These are phyloP conservation scores for Boletus sensibilis DNA, from an alignment of 768 basidiomycete genomes.

Conservation along the genomic window DNA sequence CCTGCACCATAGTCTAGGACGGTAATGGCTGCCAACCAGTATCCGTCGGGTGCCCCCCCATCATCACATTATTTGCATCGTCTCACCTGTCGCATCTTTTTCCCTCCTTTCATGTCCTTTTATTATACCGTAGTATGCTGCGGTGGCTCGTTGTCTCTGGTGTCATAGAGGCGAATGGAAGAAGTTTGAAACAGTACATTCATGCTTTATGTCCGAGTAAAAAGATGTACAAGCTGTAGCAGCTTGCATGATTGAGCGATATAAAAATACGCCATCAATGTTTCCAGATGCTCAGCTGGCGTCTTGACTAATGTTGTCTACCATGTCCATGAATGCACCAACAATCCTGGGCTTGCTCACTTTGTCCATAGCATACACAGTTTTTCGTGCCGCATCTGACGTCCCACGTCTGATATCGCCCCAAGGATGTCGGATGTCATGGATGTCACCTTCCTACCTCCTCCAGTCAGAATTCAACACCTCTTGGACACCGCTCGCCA, in stretches of 20 bases:
- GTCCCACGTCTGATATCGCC: conserved; percentile 61
- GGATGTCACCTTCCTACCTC: conserved; percentile 91
- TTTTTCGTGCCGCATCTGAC: conserved; percentile 45
- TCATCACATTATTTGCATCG: conserved; percentile 33
- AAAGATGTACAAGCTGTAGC: too few species aligned
- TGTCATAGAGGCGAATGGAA: conserved; percentile 35
- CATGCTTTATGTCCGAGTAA: not conserved
- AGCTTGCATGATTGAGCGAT: too few species aligned
- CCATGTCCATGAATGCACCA: conserved; percentile 14
- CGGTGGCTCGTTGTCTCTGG: conserved; percentile 34
- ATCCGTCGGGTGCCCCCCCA: conserved; percentile 16
- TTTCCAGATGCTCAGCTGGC: not conserved
- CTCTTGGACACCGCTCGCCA: conserved; percentile 68
- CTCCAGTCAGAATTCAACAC: conserved; percentile 64
- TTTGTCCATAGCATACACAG: conserved; percentile 37
- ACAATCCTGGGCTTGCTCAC: conserved; percentile 33
- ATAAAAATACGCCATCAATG: not conserved
- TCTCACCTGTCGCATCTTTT: conserved; percentile 35
- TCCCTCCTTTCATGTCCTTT: conserved; percentile 27
- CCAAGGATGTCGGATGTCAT: conserved; percentile 95
- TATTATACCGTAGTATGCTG: conserved; percentile 38
- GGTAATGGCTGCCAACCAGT: conserved; percentile 11
- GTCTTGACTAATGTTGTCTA: not conserved
- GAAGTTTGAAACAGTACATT: conserved; percentile 26
- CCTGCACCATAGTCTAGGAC: conserved; percentile 16